Evolutionary conservation across 31 red algal genomes (phyloP).

Genomic region (Odonthalia washingtoniensis): DNA sequence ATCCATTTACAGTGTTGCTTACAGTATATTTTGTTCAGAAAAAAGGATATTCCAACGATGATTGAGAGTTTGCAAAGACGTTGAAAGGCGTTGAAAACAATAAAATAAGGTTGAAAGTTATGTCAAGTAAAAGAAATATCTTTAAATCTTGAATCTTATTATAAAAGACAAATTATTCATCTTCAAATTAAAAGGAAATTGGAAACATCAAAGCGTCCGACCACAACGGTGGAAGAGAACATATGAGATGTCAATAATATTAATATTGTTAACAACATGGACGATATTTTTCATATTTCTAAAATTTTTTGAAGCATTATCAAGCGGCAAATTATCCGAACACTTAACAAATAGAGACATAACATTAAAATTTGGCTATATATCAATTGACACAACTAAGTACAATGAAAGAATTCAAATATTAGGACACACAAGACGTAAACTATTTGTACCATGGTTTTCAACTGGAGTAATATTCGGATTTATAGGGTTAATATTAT

Average conservation of each 20-base stretch:
- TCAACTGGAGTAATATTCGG: background rate
- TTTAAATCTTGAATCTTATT: too few species aligned
- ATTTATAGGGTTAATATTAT: background rate
- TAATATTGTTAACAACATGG: background rate
- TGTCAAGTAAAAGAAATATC: too few species aligned
- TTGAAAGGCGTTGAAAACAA: too few species aligned
- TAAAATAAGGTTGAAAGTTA: too few species aligned
- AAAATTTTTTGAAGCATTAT: background rate
- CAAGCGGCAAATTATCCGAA: background rate
- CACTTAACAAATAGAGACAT: background rate
- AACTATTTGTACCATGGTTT: background rate
- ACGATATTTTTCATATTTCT: background rate
- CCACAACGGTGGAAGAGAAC: too few species aligned
- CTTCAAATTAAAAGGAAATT: too few species aligned
- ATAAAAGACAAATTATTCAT: too few species aligned
- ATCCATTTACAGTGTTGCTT: too few species aligned
- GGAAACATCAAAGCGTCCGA: too few species aligned
- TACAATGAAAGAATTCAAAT: background rate
- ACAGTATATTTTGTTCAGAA: too few species aligned
- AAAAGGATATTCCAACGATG: too few species aligned
- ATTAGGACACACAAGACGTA: background rate
- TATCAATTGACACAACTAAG: background rate
- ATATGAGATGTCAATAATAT: background rate
- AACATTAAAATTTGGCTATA: slow-evolving; percentile 9
- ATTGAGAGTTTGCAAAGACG: too few species aligned